Conservation (phyloP, 1,284 basidiomycete genomes). For the Sporisorium reilianum region DNA sequence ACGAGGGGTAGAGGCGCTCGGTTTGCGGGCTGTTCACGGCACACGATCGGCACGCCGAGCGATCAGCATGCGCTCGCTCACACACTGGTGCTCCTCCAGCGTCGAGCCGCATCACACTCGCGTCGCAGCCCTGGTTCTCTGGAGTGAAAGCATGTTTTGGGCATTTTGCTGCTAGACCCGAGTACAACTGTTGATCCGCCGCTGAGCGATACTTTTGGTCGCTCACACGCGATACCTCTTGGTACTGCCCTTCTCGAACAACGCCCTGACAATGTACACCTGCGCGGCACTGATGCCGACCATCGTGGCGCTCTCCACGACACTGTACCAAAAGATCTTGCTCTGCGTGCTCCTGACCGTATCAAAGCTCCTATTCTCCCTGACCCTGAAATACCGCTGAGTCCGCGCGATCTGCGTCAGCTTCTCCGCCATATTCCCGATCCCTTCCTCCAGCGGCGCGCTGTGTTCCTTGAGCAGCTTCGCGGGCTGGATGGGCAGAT, state of each 20-base stretch:
- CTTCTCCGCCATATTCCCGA: conserved; percentile 53
- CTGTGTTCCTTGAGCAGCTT: conserved; percentile 62
- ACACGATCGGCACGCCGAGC: too few species aligned
- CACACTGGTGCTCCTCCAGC: too few species aligned
- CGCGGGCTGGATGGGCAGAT: conserved; percentile 58
- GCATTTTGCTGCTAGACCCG: too few species aligned
- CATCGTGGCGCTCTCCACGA: conserved; percentile 62
- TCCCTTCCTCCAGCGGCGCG: conserved; percentile 64
- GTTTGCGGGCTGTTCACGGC: too few species aligned
- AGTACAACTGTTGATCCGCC: too few species aligned
- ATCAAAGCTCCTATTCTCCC: conserved; percentile 66
- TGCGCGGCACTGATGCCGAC: conserved; percentile 62
- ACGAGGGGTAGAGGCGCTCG: too few species aligned
- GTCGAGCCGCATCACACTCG: too few species aligned
- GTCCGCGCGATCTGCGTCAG: conserved; percentile 58
- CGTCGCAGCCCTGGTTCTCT: too few species aligned
- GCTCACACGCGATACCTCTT: conserved; percentile 64
- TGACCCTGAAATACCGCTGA: conserved; percentile 66
- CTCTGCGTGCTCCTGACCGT: conserved; percentile 61
- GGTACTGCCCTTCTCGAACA: conserved; percentile 64
- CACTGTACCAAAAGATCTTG: conserved; percentile 64
- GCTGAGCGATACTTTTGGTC: too few species aligned
- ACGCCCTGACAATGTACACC: conserved; percentile 61
- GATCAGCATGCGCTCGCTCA: too few species aligned
- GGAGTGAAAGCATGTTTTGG: too few species aligned